Evolutionary conservation across 176 grass and related monocot species (phyloP).

Genomic region (Oryza longistaminata): DNA sequence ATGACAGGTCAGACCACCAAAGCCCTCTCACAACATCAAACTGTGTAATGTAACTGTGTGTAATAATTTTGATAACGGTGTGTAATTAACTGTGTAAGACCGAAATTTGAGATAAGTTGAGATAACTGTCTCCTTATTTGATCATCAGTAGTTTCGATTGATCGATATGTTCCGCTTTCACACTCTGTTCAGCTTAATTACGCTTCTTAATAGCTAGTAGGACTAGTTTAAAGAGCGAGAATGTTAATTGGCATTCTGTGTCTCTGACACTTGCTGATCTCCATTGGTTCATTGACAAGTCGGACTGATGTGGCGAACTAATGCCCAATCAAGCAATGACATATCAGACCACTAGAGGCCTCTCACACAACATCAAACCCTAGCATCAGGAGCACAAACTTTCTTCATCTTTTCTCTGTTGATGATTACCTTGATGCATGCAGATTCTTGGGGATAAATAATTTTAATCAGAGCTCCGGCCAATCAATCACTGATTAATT

Average conservation of each 20-base stretch:
- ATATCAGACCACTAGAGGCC: slow-evolving; percentile 29
- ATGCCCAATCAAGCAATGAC: slow-evolving; percentile 35
- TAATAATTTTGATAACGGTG: no score
- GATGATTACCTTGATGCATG: background rate
- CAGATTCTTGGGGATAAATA: background rate
- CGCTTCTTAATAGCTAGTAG: no score
- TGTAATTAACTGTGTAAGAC: no score
- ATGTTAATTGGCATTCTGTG: no score
- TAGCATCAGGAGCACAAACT: slow-evolving; percentile 5
- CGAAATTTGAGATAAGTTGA: no score
- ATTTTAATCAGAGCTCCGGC: background rate
- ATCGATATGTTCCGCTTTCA: no score
- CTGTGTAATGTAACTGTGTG: no score
- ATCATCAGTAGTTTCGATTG: no score
- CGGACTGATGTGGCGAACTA: slow-evolving; percentile 17
- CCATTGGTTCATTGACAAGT: slow-evolving; percentile 32
- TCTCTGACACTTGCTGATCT: background rate
- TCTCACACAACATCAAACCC: background rate
- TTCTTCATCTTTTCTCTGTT: background rate
- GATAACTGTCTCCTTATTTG: no score
- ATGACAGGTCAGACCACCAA: slow-evolving; percentile 40
- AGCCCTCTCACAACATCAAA: background rate
- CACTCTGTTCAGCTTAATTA: no score
- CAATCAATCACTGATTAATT: slow-evolving; percentile 1
- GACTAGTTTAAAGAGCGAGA: no score